phyloP scores from a whole-genome alignment of 192 early-diverging fungal genomes.

The Entophlyctis luteolus region DNA sequence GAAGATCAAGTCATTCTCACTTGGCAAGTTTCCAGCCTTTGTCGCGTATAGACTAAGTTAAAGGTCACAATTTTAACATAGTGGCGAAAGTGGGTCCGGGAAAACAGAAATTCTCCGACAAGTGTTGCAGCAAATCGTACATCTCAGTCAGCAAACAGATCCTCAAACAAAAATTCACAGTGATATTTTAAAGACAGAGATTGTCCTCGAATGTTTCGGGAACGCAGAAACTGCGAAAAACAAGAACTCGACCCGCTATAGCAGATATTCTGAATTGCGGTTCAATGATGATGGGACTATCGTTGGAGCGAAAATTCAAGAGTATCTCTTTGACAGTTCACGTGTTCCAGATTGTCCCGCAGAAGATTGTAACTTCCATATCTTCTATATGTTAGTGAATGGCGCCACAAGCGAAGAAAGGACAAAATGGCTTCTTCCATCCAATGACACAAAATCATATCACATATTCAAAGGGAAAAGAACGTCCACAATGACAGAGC shows the following conservation, averaged over 20 bases:
- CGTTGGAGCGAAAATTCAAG: constrained; percentile 78
- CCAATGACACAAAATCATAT: constrained; percentile 42
- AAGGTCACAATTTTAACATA: neutral
- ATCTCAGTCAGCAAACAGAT: constrained; percentile 33
- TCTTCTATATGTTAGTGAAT: constrained; percentile 85
- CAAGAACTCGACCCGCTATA: constrained; percentile 78
- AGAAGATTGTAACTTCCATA: constrained; percentile 83
- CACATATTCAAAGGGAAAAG: constrained; percentile 26
- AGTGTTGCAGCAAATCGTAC: constrained; percentile 32
- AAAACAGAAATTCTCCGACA: constrained; percentile 34
- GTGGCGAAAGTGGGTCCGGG: constrained; percentile 44
- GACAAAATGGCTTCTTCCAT: constrained; percentile 58
- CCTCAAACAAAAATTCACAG: constrained; percentile 17
- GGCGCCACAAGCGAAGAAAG: constrained; percentile 76
- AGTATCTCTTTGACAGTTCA: constrained; percentile 80
- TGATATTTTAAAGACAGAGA: constrained; percentile 58
- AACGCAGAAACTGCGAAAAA: constrained; percentile 74
- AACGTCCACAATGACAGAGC: constrained; percentile 27
- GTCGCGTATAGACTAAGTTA: neutral
- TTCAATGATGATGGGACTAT: constrained; percentile 88
- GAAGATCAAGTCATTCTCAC: constrained; percentile 33
- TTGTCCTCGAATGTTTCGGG: constrained; percentile 83
- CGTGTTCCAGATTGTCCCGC: constrained; percentile 55
- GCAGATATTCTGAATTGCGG: constrained; percentile 82
- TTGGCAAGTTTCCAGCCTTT: constrained; percentile 32